Percentiles rank a stretch among this genome's conserved stretches.
These are phyloP conservation scores for Camelina sativa DNA, from an alignment of 345 rosid species.

Conservation along the genomic window DNA sequence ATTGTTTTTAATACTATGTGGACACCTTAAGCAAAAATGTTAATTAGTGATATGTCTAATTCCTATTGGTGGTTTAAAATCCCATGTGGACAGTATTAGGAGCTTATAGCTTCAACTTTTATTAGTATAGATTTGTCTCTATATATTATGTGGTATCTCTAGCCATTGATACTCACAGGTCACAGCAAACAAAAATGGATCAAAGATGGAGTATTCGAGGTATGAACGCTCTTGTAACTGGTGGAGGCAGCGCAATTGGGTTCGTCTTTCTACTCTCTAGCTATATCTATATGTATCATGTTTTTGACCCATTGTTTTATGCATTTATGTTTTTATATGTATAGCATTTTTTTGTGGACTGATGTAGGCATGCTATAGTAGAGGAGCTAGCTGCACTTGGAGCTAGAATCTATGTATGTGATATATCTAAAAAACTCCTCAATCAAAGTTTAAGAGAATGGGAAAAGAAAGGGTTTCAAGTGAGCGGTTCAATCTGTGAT, in stretches of 20 bases:
- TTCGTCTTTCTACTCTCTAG: background rate
- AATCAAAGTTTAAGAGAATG: constrained; percentile 30
- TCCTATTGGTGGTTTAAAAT: no score
- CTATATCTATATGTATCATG: background rate
- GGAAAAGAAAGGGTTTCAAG: constrained; percentile 36
- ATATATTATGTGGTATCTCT: background rate
- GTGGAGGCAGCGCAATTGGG: constrained; percentile 50
- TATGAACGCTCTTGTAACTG: constrained; percentile 52
- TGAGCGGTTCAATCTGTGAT: constrained; percentile 32
- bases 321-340: background rate
- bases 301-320: background rate
- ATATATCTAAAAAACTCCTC: constrained; percentile 8
- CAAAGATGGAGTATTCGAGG: constrained; percentile 52
- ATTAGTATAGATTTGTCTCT: no score
- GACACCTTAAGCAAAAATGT: no score
- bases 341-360: background rate
- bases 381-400: constrained; percentile 10
- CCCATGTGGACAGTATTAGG: no score
- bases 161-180: background rate
- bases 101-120: no score
- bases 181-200: constrained; percentile 22
- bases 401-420: constrained; percentile 19
- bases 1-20: no score
- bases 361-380: constrained; percentile 17
- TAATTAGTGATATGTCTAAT: no score